Evolutionary conservation across 169 alveolate genomes (phyloP).

Genomic region (Pseudocohnilembus persalinus): DNA sequence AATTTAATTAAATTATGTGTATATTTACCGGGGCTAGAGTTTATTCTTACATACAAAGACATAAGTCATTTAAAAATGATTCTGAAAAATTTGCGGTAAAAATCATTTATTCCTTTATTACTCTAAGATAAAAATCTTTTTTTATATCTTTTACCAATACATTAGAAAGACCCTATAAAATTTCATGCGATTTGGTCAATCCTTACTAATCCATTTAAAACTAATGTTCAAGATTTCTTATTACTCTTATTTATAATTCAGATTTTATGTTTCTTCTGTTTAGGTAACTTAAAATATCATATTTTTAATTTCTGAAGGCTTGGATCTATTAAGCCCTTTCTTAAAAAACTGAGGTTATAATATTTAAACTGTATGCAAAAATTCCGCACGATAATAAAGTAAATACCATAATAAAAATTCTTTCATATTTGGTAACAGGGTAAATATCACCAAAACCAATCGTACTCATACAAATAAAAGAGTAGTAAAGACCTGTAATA

Average conservation of each 20-base stretch:
- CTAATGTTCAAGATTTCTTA: neutral
- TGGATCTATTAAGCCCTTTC: neutral
- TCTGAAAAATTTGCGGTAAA: neutral
- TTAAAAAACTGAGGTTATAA: neutral
- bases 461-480: slow-evolving; percentile 4
- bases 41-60: neutral
- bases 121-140: neutral
- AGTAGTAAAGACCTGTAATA: neutral
- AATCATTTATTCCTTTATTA: neutral
- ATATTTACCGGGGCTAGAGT: neutral
- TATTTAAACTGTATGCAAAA: neutral
- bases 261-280: neutral
- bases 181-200: neutral
- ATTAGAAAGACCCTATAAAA: neutral
- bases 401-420: neutral
- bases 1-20: no score
- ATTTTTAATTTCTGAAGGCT: neutral
- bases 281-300: neutral
- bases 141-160: neutral
- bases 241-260: neutral
- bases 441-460: slow-evolving; percentile 14
- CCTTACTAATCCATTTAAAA: neutral
- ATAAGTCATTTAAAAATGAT: neutral
- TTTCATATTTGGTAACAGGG: neutral
- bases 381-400: slow-evolving; percentile 4